A percentile compares a stretch with the other conserved stretches of the same genome.
These are phyloP conservation scores for Prunus mira DNA, from an alignment of 306 rosid genomes.

Conservation along the genomic window DNA sequence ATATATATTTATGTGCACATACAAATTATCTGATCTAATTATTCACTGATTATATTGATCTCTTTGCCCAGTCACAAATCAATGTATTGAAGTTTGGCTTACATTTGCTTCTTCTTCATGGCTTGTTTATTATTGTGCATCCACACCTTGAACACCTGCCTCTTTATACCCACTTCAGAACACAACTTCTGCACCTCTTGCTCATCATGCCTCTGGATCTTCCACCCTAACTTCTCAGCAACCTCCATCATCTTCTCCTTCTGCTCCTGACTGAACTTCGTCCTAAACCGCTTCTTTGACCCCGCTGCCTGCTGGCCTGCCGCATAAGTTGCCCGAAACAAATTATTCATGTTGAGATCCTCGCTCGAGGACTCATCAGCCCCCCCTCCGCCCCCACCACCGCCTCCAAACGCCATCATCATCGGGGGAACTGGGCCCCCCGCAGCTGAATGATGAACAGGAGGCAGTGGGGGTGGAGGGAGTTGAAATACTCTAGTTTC, in stretches of 20 bases:
- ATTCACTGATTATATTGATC: neutral
- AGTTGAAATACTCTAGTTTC: slow-evolving; percentile 7
- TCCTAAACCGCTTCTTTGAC: slow-evolving; percentile 77
- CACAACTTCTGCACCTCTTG: slow-evolving; percentile 82
- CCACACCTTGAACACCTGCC: slow-evolving; percentile 92
- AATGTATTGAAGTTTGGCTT: slow-evolving; percentile 24
- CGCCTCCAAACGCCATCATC: slow-evolving; percentile 79
- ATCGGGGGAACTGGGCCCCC: slow-evolving; percentile 44
- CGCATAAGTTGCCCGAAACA: slow-evolving; percentile 36
- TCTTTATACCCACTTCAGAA: slow-evolving; percentile 59
- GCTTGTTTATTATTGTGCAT: slow-evolving; percentile 95
- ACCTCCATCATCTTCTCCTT: slow-evolving; percentile 86
- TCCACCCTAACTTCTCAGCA: slow-evolving; percentile 86
- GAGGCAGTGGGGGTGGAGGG: neutral
- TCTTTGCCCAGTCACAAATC: neutral
- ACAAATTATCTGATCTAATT: neutral
- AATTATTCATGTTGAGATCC: slow-evolving; percentile 43
- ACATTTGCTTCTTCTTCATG: slow-evolving; percentile 67
- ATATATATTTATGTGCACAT: slow-evolving; percentile 5
- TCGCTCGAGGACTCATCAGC: slow-evolving; percentile 81
- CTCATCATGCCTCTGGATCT: slow-evolving; percentile 86
- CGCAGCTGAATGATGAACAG: slow-evolving; percentile 5
- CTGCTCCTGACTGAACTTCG: slow-evolving; percentile 69
- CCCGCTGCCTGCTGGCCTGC: slow-evolving; percentile 16
- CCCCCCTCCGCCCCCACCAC: slow-evolving; percentile 42